Conservation (phyloP, 2,329 filamentous ascomycete species). For the Xylaria sp. region DNA sequence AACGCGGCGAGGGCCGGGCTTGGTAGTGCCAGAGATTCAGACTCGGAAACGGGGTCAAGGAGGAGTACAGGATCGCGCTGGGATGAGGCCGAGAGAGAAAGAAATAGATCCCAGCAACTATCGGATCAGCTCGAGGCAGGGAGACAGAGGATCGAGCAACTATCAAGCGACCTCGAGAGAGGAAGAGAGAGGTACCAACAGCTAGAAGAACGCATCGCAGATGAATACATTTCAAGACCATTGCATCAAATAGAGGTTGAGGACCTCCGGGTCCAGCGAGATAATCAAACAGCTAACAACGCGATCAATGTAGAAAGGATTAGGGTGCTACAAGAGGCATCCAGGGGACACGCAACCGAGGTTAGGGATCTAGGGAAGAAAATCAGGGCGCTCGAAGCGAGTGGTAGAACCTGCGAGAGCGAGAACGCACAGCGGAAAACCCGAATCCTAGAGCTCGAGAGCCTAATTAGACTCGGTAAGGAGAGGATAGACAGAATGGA, state of each 20-base stretch:
- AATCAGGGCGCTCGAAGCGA: not conserved
- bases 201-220: not conserved
- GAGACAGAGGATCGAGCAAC: not conserved
- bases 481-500: not conserved
- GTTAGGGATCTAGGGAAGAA: constrained; percentile 15
- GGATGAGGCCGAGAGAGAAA: no score
- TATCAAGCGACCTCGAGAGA: not conserved
- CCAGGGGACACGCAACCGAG: not conserved
- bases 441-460: not conserved
- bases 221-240: not conserved
- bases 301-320: not conserved
- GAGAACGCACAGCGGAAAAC: not conserved
- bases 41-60: not conserved
- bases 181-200: not conserved
- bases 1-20: not conserved
- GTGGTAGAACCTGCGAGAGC: not conserved
- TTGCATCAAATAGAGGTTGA: not conserved
- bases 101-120: no score
- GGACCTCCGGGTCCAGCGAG: not conserved
- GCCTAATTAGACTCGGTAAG: not conserved
- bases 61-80: no score
- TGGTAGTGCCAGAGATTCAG: not conserved
- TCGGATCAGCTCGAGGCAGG: no score
- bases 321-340: not conserved
- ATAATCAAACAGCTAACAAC: not conserved